These are phyloP conservation scores for Colletotrichum liriopes DNA, from an alignment of 2,329 filamentous ascomycete genomes.

Conservation along the genomic window DNA sequence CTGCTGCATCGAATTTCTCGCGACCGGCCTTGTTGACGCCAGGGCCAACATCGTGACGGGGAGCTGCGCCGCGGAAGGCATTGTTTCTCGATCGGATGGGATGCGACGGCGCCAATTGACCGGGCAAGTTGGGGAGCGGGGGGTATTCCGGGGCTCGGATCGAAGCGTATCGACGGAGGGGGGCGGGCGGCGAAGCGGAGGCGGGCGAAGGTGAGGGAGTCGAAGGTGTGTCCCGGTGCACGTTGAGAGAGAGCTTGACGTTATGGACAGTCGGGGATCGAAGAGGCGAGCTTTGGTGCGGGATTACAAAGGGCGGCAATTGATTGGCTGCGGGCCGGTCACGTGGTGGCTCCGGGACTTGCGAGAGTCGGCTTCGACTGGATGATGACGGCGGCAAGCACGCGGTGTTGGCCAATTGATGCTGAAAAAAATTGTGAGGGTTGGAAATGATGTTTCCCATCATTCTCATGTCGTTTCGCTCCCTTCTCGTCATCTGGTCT, in stretches of 20 bases:
- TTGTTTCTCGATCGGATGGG: constrained; percentile 36
- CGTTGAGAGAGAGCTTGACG: constrained; percentile 41
- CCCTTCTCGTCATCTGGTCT: not conserved
- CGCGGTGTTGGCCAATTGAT: not conserved
- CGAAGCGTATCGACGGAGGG: constrained; percentile 29
- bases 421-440: fast-evolving
- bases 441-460: fast-evolving
- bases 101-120: constrained; percentile 40
- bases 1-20: constrained; percentile 36
- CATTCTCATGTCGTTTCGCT: fast-evolving
- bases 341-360: constrained; percentile 27
- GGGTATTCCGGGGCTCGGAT: constrained; percentile 18
- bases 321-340: constrained; percentile 39
- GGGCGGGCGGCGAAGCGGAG: constrained; percentile 6
- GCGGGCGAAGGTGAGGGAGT: not conserved
- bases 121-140: constrained; percentile 19
- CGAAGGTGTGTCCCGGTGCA: constrained; percentile 15
- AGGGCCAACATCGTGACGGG: constrained; percentile 42
- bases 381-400: constrained; percentile 30
- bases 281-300: constrained; percentile 43
- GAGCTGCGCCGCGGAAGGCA: constrained; percentile 42
- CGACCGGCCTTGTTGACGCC: constrained; percentile 38
- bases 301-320: constrained; percentile 45
- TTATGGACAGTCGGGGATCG: constrained; percentile 37
- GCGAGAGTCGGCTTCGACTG: constrained; percentile 8